Base-by-base conservation (phyloP, 2,329 filamentous ascomycete species). In the Cladosporium austrohemisphaericum region DNA sequence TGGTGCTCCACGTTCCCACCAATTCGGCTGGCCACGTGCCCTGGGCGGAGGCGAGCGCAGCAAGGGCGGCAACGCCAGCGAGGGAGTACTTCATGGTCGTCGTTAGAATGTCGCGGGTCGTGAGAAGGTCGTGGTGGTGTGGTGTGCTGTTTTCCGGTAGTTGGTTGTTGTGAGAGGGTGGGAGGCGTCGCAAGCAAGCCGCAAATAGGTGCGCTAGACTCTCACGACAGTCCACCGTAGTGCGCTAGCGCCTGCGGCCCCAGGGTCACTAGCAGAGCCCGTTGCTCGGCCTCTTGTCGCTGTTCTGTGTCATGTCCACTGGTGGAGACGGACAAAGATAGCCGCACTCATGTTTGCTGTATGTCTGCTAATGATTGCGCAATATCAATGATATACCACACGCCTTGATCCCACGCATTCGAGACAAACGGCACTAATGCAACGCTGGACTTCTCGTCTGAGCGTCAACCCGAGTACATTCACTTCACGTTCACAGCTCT, bases 1-100 rank as follows among this genome's bases (percentile, higher is more conserved):
- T 88, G 37, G 81, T 84, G 13, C 79, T 78, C 84, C 84, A 88
- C 51, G 84, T 88, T 51, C 84, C 84, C n/a, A 81, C 75, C 25
- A 87, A 68, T 54, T 76, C 71, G 29, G 43, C 41, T 16, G 62
- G 61, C 35, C 52, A 59, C 33, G 55, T 32, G 25, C 25, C 51
- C 37, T 58, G 54, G 5, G 58, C 54, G 26, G 52, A 33, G 28
- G 59, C 50, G 33, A 58, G 41, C 22, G 54, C 44, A 43, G 55
- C 44, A 50, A 62, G 49, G 49, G 53, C 40, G n/a, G 51, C 47
- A 16, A 61, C 52, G 44, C 52, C 52, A 38, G 62, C 60, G 38
- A 65, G 58, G 38, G 58, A 55, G 56, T 56, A 47, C 53, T 63
- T 59, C 60, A 65, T 65, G 11, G 28, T 54, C 33, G 49, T 41